phyloP scores from a whole-genome alignment of 2,329 filamentous ascomycete species.

The Arthrinium phaeospermum region DNA sequence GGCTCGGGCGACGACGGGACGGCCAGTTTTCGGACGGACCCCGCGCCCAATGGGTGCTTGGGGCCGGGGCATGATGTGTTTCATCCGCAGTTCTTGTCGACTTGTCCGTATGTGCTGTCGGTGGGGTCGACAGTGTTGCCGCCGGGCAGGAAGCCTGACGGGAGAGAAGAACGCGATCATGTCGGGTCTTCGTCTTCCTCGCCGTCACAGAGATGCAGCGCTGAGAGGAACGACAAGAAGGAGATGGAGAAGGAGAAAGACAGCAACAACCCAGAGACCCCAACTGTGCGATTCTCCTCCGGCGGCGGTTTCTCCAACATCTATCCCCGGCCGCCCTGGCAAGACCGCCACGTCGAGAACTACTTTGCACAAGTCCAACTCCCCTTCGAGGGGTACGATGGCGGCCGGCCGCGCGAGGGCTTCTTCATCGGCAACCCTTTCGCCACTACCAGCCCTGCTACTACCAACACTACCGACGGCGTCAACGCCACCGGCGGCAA shows the following conservation, averaged over 20 bases:
- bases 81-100: constrained; percentile 51
- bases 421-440: neutral
- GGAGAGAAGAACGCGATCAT: too few species aligned
- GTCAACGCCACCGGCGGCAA: too few species aligned
- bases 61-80: constrained; percentile 49
- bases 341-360: constrained; percentile 32
- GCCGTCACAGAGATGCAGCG: neutral
- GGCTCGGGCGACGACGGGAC: constrained; percentile 56
- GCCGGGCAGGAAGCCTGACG: constrained; percentile 7
- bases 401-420: constrained; percentile 24
- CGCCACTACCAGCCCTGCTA: neutral
- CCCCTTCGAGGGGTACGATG: constrained; percentile 39
- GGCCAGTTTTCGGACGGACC: constrained; percentile 38
- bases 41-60: constrained; percentile 41
- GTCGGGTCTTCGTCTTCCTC: neutral
- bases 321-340: constrained; percentile 38
- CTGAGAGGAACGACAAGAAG: neutral
- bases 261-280: constrained; percentile 13
- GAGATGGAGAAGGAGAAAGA: constrained; percentile 25
- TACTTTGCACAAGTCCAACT: constrained; percentile 35
- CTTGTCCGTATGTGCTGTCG: constrained; percentile 57
- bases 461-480: too few species aligned
- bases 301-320: constrained; percentile 44
- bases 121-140: constrained; percentile 45
- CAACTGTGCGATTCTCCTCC: constrained; percentile 31